phyloP scores from a whole-genome alignment of 1,284 basidiomycete genomes.

The Lentinula novae-zelandiae region DNA sequence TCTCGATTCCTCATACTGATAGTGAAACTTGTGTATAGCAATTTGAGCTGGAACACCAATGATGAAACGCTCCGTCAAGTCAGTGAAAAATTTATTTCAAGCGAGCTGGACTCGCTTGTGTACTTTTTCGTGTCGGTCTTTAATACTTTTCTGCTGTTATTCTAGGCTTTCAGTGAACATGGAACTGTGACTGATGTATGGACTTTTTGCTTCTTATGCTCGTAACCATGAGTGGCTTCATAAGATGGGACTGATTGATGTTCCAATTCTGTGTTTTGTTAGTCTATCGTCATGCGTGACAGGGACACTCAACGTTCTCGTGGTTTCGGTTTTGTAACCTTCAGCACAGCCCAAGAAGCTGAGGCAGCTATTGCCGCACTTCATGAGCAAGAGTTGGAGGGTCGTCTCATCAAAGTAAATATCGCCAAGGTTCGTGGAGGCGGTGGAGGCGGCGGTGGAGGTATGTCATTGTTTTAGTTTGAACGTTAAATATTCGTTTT shows the following conservation, averaged over 20 bases:
- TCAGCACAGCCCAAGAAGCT: constrained; percentile 61
- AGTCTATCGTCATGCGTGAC: constrained; percentile 98
- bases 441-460: constrained; percentile 41
- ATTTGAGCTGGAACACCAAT: constrained; percentile 92
- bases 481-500: not conserved
- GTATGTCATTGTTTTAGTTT: constrained; percentile 13
- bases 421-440: constrained; percentile 84
- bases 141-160: constrained; percentile 30
- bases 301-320: constrained; percentile 95
- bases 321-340: constrained; percentile 96
- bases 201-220: constrained; percentile 29
- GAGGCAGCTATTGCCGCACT: constrained; percentile 74
- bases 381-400: constrained; percentile 94
- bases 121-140: not conserved
- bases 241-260: constrained; percentile 31
- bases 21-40: constrained; percentile 54
- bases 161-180: constrained; percentile 69
- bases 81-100: constrained; percentile 53
- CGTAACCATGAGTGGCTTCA: constrained; percentile 12
- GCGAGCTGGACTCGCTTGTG: constrained; percentile 16
- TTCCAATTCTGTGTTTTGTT: constrained; percentile 20
- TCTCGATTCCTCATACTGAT: constrained; percentile 40
- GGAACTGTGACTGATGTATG: constrained; percentile 78
- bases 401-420: constrained; percentile 91
- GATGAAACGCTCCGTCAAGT: constrained; percentile 85